Evolutionary conservation across 768 basidiomycete genomes (phyloP), one percentile per base, ranked within the genome.

Genomic region (Lentinula raphanica): DNA sequence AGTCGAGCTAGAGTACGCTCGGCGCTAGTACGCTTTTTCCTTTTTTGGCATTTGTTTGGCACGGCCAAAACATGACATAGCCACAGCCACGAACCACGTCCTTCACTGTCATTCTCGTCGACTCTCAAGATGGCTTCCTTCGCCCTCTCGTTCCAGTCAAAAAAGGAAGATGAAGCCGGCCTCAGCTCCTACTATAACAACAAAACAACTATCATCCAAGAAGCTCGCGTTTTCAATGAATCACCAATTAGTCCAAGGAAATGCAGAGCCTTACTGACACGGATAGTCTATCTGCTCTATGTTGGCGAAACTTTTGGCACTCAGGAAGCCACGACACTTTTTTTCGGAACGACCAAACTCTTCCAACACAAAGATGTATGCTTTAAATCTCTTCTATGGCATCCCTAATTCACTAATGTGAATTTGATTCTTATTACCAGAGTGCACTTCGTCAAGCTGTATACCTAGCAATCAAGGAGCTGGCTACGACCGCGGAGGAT

Each of bases 351-450:
- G 0, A 98, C 97, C 2, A 99, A 99, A 75, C 74, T 99, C 58
- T 99, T 99, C 75, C 97, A 98, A 75, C 91, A 99, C 74, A 99
- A 98, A 72, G 97, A 99, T 77, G 96, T 98, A 69, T 75, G 96
- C 81, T 61, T n/a, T n/a, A n/a, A n/a, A n/a, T 56, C 58, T 61
- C 9, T 62, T 28, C 36, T 48, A 50, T 50, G 36, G 53, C 8
- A 19, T 54, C 42, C 32, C 55, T 51, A 25, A 40, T 40, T 42
- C 29, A 54, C 42, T 32, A 32, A 58, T 21, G 25, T 45, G 58
- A 62, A 23, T 59, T 40, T 23, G 45, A 46, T 15, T 32, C 31
- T 48, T 57, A 40, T 19, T 54, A 59, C 17, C 73, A 98, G 95
- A 88, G 88, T 66, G 95, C 95, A 9, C 79, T 99, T 61, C 87